Base-by-base conservation (phyloP, 2,329 filamentous ascomycete species). In the Cladophialophora psammophila region DNA sequence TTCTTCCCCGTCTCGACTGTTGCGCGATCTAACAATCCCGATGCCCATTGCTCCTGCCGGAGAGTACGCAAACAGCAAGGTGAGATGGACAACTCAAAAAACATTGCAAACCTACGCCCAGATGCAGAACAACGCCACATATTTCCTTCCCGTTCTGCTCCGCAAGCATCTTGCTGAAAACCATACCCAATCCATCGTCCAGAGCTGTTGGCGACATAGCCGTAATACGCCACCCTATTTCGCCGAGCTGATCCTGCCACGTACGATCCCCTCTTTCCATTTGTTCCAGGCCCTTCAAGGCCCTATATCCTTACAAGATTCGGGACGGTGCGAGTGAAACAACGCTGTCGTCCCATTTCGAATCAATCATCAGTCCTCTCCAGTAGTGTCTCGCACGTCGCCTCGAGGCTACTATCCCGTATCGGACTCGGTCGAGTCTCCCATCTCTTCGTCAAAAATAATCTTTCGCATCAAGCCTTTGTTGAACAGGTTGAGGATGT, bases 401-500 rank as follows among this genome's bases (percentile, higher is more conserved):
- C 9, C 18, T 10, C 26, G 45, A 4, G 18, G 10, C 10, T 3
- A 8, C 45, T 64, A 73, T 10, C 69, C 69, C 31, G 69, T 72
- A 38, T 72, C 70, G 6, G 71, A 73, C 13, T 57, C 70, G 3
- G 64, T 65, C 12, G 66, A 62, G 55, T 65, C 67, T n/a, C 54
- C 64, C 63, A 68, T 66, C 15, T 79, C 78, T 73, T 92, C 90
- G 60, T 91, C 89, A 65, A 96, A 89, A 12, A 99, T 91, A 67
- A 97, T 91, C 71, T 88, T 87, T 70, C 93, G 85, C 79, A 98
- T 85, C 52, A 98, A 92, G 66, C 87, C 90, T 79, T 94, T 95
- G 75, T 98, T 94, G 74, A 99, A 99, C 26, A 99, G 81, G 76
- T 98, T 95, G 67, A 98, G 89, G 40, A 97, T 91, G 80, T 97